Conservation (phyloP, 306 rosid genomes). For the Geum urbanum region DNA sequence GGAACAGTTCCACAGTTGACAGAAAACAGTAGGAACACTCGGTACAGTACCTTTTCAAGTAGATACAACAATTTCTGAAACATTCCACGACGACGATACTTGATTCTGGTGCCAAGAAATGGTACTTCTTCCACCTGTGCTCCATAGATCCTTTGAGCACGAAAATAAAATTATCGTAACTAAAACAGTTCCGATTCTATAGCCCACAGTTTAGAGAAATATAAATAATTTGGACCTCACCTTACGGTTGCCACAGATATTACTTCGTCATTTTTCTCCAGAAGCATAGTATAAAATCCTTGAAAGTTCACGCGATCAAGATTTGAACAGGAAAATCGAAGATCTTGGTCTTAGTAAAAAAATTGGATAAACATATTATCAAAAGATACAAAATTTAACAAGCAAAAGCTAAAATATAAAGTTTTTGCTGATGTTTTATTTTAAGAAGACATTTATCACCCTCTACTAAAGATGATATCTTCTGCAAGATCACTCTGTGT, state of each 20-base stretch:
- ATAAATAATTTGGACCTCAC: slow-evolving; percentile 32
- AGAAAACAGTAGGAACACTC: background rate
- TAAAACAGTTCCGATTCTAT: slow-evolving; percentile 10
- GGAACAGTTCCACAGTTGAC: background rate
- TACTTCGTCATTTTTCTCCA: slow-evolving; percentile 73
- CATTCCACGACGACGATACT: slow-evolving; percentile 76
- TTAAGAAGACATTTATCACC: slow-evolving; percentile 54
- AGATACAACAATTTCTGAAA: slow-evolving; percentile 28
- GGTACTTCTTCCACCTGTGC: slow-evolving; percentile 82
- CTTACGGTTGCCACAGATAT: slow-evolving; percentile 74
- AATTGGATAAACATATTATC: background rate
- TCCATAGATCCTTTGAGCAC: slow-evolving; percentile 59
- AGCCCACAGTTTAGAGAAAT: background rate
- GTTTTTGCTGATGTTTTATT: too few species aligned
- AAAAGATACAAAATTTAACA: background rate
- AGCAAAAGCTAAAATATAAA: too few species aligned
- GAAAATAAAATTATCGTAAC: slow-evolving; percentile 12
- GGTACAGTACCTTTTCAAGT: background rate
- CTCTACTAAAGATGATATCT: slow-evolving; percentile 60
- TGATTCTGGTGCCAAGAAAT: slow-evolving; percentile 68
- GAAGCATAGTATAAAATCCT: slow-evolving; percentile 74
- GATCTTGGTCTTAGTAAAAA: slow-evolving; percentile 11
- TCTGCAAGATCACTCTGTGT: slow-evolving; percentile 58
- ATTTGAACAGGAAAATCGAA: slow-evolving; percentile 48
- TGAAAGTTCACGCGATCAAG: slow-evolving; percentile 64